Base-by-base conservation (phyloP, 1,284 basidiomycete species). In the Cutaneotrichosporon daszewskae region DNA sequence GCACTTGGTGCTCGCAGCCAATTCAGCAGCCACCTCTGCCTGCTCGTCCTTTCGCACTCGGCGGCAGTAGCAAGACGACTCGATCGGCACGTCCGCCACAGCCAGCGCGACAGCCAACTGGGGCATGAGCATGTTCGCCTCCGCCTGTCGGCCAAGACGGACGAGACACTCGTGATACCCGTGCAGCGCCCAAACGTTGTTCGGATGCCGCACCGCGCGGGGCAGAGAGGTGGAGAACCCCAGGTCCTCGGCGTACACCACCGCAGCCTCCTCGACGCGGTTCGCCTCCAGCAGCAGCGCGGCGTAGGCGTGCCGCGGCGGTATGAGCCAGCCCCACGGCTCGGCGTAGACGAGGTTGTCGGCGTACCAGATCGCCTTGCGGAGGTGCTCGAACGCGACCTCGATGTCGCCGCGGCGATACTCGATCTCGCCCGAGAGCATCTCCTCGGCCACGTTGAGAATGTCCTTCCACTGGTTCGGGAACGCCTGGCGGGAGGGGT, bases 301-400 rank as follows among this genome's bases (percentile, higher is more conserved):
- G 25, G 64, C 66, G 34, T 63, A 62, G 13, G 65, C 62, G 49
- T 69, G 66, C 32, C 66, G 55, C 17, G 58, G 53, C 11, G 66
- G 66, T 26, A 60, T 58, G 55, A 66, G 60, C 65, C 65, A 69
- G 14, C 57, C 58, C 60, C 64, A 66, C 9, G 66, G 66, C 48
- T 69, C 66, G 23, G 57, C 54, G 51, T 66, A 69, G 7, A 53
- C 44, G 6, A 69, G 46, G 23, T 45, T 49, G 49, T 69, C 66
- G 32, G 50, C 57, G 9, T 32, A 51, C 14, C 34, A n/a, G 48
- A 67, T 65, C 10, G 59, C 40, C 20, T 55, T 41, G 12, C 57
- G 52, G 8, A 69, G 51, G 35, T 56, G 43, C 2, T 44, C 37
- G 46, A 69, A 69, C 0, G 59, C 66, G 17, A 25, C 16, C 3